Evolutionary conservation across 2,329 filamentous ascomycete genomes (phyloP), one percentile per base, ranked within the genome.

Genomic region (Pseudocercospora cruenta): DNA sequence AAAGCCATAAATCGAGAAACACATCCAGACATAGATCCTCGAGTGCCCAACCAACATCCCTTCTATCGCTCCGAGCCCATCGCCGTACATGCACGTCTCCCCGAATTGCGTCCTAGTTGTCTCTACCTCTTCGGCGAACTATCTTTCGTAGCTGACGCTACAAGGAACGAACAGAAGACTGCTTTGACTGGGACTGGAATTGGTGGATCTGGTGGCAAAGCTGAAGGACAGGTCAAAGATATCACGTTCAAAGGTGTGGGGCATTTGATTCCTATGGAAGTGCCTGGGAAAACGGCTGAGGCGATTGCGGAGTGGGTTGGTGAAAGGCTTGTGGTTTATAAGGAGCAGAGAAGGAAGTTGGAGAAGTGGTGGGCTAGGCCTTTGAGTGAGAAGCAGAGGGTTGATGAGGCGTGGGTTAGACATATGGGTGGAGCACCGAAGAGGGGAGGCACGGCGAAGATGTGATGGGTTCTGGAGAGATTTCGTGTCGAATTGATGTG

Each of bases 211-310:
- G 87, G 92, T 21, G 86, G 90, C 49, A 82, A 76, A 3, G 77
- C 79, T 12, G 84, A 85, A 12, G 92, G 91, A 0, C 83, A 88
- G 57, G 93, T 96, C 1, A 84, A 83, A 64, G 84, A 88, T 69
- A 84, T 91, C 4, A 82, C 87, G 22, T 78, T 95, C 8, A 80
- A 90, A 24, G 85, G 84, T 0, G 83, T 85, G 4, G 93, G 94
- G 0, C 94, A 97, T 78, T 78, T 97, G 49, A 87, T 97, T 33
- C 90, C 94, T 0, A 92, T 97, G 87, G 93, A 97, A 78, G 85
- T 86, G 4, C 58, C 62, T 16, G 21, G 47, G 19, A 62, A 57
- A 12, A 65, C 67, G 3, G 67, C 67, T 4, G 61, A 60, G n/a
- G 39, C 55, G 5, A 24, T 65, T 31, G 64, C 67, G 2, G 65